Conservation (phyloP, 2,329 filamentous ascomycete genomes). For the Diaporthe ilicicola region DNA sequence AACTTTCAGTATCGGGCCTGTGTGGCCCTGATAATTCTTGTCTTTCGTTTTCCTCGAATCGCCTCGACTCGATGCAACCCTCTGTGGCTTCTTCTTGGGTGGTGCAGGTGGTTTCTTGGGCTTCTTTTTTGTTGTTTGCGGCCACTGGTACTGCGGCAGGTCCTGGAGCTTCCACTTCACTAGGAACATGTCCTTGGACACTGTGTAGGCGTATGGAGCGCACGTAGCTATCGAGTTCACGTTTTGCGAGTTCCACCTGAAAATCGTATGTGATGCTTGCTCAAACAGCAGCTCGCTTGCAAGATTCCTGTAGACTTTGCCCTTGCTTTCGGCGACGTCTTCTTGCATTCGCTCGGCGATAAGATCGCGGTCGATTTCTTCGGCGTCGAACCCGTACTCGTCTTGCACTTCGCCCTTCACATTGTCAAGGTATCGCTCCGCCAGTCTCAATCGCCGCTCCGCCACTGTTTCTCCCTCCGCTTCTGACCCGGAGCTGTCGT, state of each 20-base stretch:
- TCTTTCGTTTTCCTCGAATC: constrained; percentile 68
- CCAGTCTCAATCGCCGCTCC: constrained; percentile 84
- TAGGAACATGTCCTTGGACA: constrained; percentile 83
- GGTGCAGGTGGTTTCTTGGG: constrained; percentile 65
- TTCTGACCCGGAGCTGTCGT: constrained; percentile 74
- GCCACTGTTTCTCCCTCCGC: constrained; percentile 87
- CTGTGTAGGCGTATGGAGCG: constrained; percentile 85
- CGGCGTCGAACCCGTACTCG: constrained; percentile 89
- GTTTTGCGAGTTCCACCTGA: constrained; percentile 79
- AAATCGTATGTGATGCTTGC: constrained; percentile 73
- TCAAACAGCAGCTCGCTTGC: constrained; percentile 76
- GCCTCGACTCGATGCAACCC: constrained; percentile 70
- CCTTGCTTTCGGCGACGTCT: constrained; percentile 91
- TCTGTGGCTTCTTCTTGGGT: constrained; percentile 68
- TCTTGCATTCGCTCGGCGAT: constrained; percentile 91
- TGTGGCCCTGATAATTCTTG: constrained; percentile 78
- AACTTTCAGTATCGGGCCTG: constrained; percentile 80
- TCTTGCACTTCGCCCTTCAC: constrained; percentile 80
- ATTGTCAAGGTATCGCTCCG: constrained; percentile 92
- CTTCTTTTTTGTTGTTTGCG: constrained; percentile 66
- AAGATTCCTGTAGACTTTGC: constrained; percentile 84
- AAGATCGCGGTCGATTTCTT: constrained; percentile 89
- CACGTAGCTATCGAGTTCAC: constrained; percentile 84
- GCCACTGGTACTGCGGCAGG: constrained; percentile 67
- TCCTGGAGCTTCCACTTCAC: constrained; percentile 90